Conservation (phyloP, 2,329 filamentous ascomycete species). For the Zymoseptoria crescenta region DNA sequence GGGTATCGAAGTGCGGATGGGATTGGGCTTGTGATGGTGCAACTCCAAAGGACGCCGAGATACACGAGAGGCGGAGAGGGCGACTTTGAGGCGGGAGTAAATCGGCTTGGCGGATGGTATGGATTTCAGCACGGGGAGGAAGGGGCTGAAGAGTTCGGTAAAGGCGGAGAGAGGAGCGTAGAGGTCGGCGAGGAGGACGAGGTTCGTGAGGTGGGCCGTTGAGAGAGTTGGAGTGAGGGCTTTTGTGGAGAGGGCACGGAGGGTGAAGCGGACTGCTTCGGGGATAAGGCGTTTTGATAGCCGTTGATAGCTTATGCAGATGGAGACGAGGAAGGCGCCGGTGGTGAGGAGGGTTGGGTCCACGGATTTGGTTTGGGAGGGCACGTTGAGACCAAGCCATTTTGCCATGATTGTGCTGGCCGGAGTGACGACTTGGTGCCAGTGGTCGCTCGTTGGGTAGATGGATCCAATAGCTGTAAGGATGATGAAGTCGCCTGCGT, state of each 20-base stretch:
- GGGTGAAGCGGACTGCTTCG: constrained; percentile 72
- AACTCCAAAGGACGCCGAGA: constrained; percentile 72
- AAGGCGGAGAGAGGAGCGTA: constrained; percentile 72
- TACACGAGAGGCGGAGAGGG: constrained; percentile 55
- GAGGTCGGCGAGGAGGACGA: constrained; percentile 60
- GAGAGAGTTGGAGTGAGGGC: constrained; percentile 25
- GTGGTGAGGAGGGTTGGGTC: constrained; percentile 62
- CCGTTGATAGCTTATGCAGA: constrained; percentile 74
- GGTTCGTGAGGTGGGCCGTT: constrained; percentile 54
- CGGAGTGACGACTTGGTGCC: constrained; percentile 89
- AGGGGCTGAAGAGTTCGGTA: constrained; percentile 66
- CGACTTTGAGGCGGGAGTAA: constrained; percentile 54
- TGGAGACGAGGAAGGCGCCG: constrained; percentile 70
- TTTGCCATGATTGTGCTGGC: constrained; percentile 76
- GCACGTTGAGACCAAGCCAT: constrained; percentile 69
- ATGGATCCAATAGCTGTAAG: constrained; percentile 75
- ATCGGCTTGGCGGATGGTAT: constrained; percentile 35
- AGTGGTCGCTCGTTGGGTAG: constrained; percentile 94
- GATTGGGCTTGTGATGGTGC: constrained; percentile 79
- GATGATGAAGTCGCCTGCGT: constrained; percentile 69
- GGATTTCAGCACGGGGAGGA: constrained; percentile 26
- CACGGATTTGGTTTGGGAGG: constrained; percentile 48
- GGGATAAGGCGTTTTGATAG: constrained; percentile 83
- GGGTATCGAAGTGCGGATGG: constrained; percentile 80
- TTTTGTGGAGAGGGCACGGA: constrained; percentile 57